These are phyloP conservation scores for Rhododendron kiyosumense DNA, from an alignment of 148 eudicot species.

Conservation along the genomic window DNA sequence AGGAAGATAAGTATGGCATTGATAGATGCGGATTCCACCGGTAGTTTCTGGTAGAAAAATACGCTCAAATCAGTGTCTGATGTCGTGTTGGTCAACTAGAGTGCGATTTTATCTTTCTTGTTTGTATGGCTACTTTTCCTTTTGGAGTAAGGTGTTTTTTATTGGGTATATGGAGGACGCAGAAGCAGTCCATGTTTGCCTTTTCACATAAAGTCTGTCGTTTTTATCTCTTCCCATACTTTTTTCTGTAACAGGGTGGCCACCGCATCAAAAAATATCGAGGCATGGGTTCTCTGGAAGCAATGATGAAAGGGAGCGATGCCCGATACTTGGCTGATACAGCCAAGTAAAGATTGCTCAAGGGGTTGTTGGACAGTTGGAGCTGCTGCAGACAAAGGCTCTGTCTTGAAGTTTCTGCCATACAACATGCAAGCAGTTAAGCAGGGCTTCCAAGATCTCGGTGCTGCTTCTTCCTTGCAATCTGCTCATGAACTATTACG, in stretches of 20 bases:
- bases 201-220: not conserved
- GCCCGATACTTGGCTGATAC: too few relatives aligned
- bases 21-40: too few relatives aligned
- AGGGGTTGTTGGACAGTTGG: too few relatives aligned
- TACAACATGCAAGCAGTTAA: constrained; percentile 88
- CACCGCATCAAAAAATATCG: too few relatives aligned
- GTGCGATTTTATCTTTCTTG: not conserved
- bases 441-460: constrained; percentile 93
- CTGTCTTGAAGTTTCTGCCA: constrained; percentile 68
- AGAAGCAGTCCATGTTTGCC: not conserved
- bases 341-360: too few relatives aligned
- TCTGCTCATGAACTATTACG: constrained; percentile 71
- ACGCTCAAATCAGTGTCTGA: not conserved
- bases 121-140: not conserved
- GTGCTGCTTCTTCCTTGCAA: constrained; percentile 70
- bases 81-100: not conserved
- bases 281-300: too few relatives aligned
- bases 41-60: not conserved
- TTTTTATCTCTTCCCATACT: too few relatives aligned
- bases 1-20: too few relatives aligned
- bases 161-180: not conserved
- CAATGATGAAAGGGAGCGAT: too few relatives aligned
- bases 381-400: not conserved
- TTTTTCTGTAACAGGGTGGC: not conserved
- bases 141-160: not conserved